Base-by-base conservation (phyloP, 768 basidiomycete genomes). In the Coprinopsis sp. region DNA sequence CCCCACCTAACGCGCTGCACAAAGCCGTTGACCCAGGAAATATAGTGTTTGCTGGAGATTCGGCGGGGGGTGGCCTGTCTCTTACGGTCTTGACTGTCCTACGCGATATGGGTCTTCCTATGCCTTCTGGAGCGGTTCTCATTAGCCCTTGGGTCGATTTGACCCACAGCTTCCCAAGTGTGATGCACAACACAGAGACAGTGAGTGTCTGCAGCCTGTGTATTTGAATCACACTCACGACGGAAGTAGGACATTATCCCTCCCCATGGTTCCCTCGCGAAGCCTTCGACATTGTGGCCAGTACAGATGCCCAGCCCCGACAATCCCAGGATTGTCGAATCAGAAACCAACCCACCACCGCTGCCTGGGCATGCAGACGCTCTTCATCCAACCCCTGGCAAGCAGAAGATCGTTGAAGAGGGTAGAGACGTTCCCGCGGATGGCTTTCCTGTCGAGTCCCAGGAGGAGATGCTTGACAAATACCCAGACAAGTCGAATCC, bases 131-230 rank as follows among this genome's bases (percentile, higher is more conserved):
- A 1, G 86, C 82, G 0, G 78, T 87, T 3, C 67, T 91, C 19
- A 86, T 91, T 52, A 84, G 81, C 47, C 89, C 89, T 2, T 91
- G 89, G 82, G 79, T 84, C 11, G 88, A 91, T 60, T 67, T 93
- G n/a, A 91, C 87, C 0, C 89, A 91, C 56, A 84, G 79, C 42
- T 89, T 93, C 58, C 84, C 86, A 0, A 83, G 81, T 54, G 79
- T 88, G 30, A 74, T 87, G 67, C 53, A 73, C 34, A 89, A 91
- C 57, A 74, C 73, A 0, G 66, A 66, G 5, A 83, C 83, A 8
- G 87, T 81, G 46, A 37, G 72, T 61, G 19, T 10, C 21, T 14
- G 33, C 14, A 34, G 19, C 6, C n/a, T 7, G n/a, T 33, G 37
- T 33, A 8, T 34, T 14, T 47, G 8, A 8, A 8, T 31, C n/a